phyloP scores from a whole-genome alignment of 495 filamentous ascomycete genomes.

The Bacidia gigantensis region DNA sequence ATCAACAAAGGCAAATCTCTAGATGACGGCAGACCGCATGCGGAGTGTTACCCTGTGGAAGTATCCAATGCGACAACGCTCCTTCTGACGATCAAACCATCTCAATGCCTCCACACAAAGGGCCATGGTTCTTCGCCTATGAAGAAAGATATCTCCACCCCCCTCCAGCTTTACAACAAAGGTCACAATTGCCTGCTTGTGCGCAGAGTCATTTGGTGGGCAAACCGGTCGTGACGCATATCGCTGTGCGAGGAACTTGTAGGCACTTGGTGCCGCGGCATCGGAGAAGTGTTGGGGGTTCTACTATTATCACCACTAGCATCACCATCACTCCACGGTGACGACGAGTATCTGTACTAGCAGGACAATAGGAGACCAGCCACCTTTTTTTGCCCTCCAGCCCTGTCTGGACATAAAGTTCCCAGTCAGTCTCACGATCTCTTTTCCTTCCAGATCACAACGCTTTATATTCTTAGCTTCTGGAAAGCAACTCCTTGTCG shows the following conservation, averaged over 20 bases:
- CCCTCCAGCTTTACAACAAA: background rate
- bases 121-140: background rate
- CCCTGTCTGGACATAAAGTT: background rate
- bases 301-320: background rate
- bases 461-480: background rate
- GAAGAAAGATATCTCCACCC: background rate
- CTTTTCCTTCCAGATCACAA: background rate
- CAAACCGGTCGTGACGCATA: too few relatives aligned
- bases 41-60: background rate
- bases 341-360: background rate
- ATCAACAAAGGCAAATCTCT: background rate
- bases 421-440: background rate
- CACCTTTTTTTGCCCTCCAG: background rate
- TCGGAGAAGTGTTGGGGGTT: background rate
- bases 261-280: too few relatives aligned
- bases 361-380: background rate
- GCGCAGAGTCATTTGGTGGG: background rate
- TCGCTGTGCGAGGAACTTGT: too few relatives aligned
- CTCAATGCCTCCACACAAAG: constrained; percentile 7
- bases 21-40: background rate
- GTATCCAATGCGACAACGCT: background rate
- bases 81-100: background rate
- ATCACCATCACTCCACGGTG: background rate
- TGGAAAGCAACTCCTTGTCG: background rate
- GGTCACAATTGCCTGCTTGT: background rate